Evolutionary conservation across 2,329 filamentous ascomycete species (phyloP).

Genomic region (Diplodia corticola): DNA sequence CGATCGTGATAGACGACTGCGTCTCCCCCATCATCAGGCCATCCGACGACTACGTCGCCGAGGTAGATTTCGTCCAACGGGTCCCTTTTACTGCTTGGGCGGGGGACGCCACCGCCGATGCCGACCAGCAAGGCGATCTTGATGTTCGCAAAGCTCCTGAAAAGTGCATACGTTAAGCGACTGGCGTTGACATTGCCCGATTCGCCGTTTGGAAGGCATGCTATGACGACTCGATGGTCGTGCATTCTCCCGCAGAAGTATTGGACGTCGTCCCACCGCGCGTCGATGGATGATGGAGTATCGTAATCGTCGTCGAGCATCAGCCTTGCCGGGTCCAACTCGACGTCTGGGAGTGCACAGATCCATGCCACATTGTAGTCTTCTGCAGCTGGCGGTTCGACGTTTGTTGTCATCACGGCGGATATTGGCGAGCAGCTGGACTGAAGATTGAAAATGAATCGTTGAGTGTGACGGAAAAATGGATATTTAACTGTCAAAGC

Average conservation of each 20-base stretch:
- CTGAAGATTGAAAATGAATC: no score
- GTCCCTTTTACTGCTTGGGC: background rate
- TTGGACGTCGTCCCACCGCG: background rate
- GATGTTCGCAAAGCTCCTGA: conserved; percentile 26
- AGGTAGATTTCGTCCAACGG: conserved; percentile 28
- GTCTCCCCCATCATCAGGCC: conserved; percentile 23
- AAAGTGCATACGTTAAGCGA: background rate
- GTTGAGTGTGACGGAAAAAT: no score
- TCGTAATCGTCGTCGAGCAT: background rate
- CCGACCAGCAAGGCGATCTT: conserved; percentile 30
- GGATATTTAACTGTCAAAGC: no score
- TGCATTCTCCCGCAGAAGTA: background rate
- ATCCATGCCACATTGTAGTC: conserved; percentile 2
- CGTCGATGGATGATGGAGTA: background rate
- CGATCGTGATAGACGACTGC: conserved; percentile 32
- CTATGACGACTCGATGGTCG: background rate
- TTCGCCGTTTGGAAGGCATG: background rate
- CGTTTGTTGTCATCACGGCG: no score
- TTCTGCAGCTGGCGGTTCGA: no score
- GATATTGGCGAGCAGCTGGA: no score
- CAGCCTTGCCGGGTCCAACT: background rate
- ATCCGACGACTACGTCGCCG: conserved; percentile 32
- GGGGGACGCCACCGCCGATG: conserved; percentile 30
- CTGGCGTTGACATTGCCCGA: background rate
- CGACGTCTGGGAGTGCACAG: background rate